These are phyloP conservation scores for bread wheat (Triticum aestivum) DNA, from an alignment of 176 grass and related monocot species.

Conservation along the genomic window DNA sequence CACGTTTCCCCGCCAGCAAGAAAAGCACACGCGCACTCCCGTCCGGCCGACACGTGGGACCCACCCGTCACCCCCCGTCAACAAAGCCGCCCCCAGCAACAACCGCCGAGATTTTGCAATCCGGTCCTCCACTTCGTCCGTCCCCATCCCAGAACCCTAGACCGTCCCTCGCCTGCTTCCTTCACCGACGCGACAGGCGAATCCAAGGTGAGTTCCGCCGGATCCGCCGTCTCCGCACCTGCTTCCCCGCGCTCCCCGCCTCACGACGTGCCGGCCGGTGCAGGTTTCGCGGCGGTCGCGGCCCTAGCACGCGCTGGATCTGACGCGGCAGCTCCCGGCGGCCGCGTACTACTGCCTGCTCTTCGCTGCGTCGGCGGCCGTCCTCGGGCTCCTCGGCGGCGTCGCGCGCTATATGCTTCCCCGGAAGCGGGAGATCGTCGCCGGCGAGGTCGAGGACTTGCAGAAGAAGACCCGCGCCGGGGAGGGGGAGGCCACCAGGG, in stretches of 20 bases:
- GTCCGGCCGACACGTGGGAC: neutral
- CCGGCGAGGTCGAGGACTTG: conserved; percentile 62
- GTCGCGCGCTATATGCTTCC: conserved; percentile 71
- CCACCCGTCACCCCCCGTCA: neutral
- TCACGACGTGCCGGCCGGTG: neutral
- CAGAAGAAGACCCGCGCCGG: conserved; percentile 50
- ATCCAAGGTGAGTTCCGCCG: conserved; percentile 27
- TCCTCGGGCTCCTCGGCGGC: conserved; percentile 46
- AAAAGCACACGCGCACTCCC: neutral
- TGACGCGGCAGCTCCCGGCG: conserved; percentile 37
- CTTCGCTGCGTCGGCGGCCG: conserved; percentile 46
- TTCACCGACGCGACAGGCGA: neutral
- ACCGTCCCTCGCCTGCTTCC: neutral
- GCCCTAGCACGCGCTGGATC: conserved; percentile 32
- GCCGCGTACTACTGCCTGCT: conserved; percentile 20
- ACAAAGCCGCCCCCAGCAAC: neutral
- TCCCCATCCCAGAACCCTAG: conserved; percentile 4
- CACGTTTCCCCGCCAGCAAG: conserved; percentile 3
- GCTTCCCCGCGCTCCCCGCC: neutral
- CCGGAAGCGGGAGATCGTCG: conserved; percentile 47
- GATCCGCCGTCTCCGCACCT: neutral
- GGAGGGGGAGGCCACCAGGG: neutral
- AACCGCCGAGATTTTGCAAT: neutral
- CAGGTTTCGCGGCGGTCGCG: conserved; percentile 13
- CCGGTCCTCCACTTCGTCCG: neutral